Base-by-base conservation (phyloP, 768 basidiomycete species). In the Boletus sp. region DNA sequence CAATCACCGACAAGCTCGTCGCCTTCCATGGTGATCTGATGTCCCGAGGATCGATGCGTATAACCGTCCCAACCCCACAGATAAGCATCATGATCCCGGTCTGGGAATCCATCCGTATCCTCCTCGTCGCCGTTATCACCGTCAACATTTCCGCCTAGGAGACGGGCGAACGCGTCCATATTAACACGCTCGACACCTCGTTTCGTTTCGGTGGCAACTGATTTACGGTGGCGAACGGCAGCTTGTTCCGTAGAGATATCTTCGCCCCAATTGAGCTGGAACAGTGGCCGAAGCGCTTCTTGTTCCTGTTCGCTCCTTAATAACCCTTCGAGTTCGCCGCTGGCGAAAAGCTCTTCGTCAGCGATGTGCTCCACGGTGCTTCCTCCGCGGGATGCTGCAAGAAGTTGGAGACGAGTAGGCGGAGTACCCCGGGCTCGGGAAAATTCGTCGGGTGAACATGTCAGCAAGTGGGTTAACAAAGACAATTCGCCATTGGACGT, bases 311-410 rank as follows among this genome's bases (percentile, higher is more conserved):
- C 74, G 43, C 61, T 71, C 51, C 90, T 72, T 21, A 88, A 58
- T 29, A 88, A 50, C 19, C 72, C 77, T 50, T 90, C 88, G 27
- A 88, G 66, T 67, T 92, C 90, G 3, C 83, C 85, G 30, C 81
- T 77, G 4, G 71, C 78, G 55, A 92, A 89, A 23, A 92, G 71
- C 54, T 91, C 90, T 8, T 88, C 84, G 55, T 93, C 90, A 2
- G 62, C 57, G 19, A 92, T 81, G 21, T 77, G 70, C 23, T 73
- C 72, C 34, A 69, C 74, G 7, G 72, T 73, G 44, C 76, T 76
- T 34, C 83, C 84, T 42, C 87, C 85, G 41, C 86, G 83, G 43
- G 75, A 73, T 11, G 75, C 72, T 0, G 77, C 71, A 33, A 92
- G 77, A 27, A 84, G 69, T 57, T 89, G 87, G 9, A 92, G 76